Evolutionary conservation across 257 asterid species (phyloP), one percentile per base, ranked within the genome.

Genomic region (Verbena officinalis): DNA sequence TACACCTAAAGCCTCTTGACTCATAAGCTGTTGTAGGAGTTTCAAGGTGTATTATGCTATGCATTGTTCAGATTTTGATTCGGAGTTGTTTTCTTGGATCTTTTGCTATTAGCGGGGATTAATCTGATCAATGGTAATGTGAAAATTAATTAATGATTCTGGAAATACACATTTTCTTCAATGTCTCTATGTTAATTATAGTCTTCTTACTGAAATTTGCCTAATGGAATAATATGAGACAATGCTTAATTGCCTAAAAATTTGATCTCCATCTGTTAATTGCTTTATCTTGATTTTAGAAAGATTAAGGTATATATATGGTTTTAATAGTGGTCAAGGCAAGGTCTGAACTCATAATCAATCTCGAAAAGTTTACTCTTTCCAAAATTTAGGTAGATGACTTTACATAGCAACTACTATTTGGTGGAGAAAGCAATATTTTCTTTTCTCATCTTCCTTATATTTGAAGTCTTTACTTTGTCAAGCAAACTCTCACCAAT

Each of bases 351-450:
- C 42, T 31, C 39, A 52, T 31, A 36, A 53, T 73, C 71, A 55
- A 60, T n/a, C 9, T 23, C 9, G 1, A 36, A 36, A 36, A 3
- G 33, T 2, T 20, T 48, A 21, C 51, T 24, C 9, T 55, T 65
- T 54, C 56, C 53, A 38, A 54, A 58, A 33, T 31, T 62, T 84
- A 77, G 96, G 92, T 84, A 75, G 27, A 68, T 74, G 84, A 81
- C 71, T 74, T 61, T 59, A 81, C 93, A 81, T 75, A 78, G 73
- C 94, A 89, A 86, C 96, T 50, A 84, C 88, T 75, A 59, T 83
- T 73, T 73, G 86, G 83, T 74, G 79, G 55, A 75, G 70, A 57
- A 64, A 75, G 75, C 72, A 56, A 44, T 61, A 42, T 33, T 59
- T 59, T 51, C 38, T 51, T 13, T 36, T 4, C 7, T 36, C 40